Evolutionary conservation across 2,329 filamentous ascomycete genomes (phyloP).

Genomic region (Plenodomus tracheiphilus): DNA sequence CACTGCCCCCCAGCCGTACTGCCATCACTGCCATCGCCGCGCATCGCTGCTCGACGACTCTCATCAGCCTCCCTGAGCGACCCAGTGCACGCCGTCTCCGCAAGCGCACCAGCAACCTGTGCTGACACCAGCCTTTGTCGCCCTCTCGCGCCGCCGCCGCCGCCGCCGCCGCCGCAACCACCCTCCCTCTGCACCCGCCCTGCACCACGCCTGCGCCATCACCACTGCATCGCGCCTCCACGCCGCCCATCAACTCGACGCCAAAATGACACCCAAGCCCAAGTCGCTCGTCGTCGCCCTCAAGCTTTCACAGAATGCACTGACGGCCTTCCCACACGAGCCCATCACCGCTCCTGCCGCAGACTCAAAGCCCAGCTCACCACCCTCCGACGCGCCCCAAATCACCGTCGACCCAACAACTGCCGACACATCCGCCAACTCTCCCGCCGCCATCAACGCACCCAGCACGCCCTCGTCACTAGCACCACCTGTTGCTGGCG

Average conservation of each 20-base stretch:
- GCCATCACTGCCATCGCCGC: not conserved
- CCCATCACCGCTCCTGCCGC: constrained; percentile 26
- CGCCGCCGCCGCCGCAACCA: not conserved
- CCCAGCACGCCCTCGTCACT: constrained; percentile 44
- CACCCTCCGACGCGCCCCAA: constrained; percentile 41
- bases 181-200: not conserved
- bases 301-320: constrained; percentile 34
- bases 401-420: constrained; percentile 41
- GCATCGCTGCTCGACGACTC: not conserved
- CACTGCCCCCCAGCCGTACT: not conserved
- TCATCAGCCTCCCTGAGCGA: not conserved
- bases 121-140: not conserved
- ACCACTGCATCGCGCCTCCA: not conserved
- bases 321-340: constrained; percentile 36
- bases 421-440: constrained; percentile 47
- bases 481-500: constrained; percentile 50
- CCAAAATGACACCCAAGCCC: constrained; percentile 41
- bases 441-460: constrained; percentile 38
- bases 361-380: constrained; percentile 44
- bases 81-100: not conserved
- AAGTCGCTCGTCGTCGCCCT: constrained; percentile 41
- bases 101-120: not conserved
- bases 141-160: not conserved
- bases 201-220: not conserved
- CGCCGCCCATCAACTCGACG: constrained; percentile 1